These are phyloP conservation scores for Aspergillus baeticus DNA, from an alignment of 495 filamentous ascomycete species.

Conservation along the genomic window DNA sequence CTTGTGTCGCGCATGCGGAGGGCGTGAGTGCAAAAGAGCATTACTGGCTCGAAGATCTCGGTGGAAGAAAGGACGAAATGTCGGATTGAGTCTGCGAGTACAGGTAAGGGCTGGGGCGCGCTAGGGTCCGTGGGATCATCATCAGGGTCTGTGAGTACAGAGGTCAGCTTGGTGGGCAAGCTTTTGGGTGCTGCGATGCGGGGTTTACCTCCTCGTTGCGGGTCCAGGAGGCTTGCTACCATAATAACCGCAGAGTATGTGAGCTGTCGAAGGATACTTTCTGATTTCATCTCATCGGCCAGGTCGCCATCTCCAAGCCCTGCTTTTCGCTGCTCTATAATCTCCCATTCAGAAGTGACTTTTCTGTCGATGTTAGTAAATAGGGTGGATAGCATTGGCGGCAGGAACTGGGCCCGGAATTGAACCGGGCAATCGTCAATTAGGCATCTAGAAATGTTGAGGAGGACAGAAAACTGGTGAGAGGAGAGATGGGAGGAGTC, in stretches of 20 bases:
- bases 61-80: slow-evolving; percentile 80
- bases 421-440: slow-evolving; percentile 87
- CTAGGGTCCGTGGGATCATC: slow-evolving; percentile 42
- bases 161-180: slow-evolving; percentile 13
- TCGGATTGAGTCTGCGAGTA: slow-evolving; percentile 54
- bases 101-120: slow-evolving; percentile 32
- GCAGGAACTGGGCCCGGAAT: slow-evolving; percentile 76
- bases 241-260: slow-evolving; percentile 90
- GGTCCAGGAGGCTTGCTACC: slow-evolving; percentile 83
- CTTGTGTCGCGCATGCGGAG: slow-evolving; percentile 88
- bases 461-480: slow-evolving; percentile 86
- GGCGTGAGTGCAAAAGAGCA: slow-evolving; percentile 87
- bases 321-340: slow-evolving; percentile 61
- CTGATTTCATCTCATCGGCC: slow-evolving; percentile 95
- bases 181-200: background rate
- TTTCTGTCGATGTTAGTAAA: slow-evolving; percentile 86
- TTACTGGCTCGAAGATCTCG: slow-evolving; percentile 77
- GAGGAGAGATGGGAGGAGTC: slow-evolving; percentile 83
- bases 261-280: slow-evolving; percentile 92
- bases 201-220: slow-evolving; percentile 52
- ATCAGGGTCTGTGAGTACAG: slow-evolving; percentile 35
- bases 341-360: slow-evolving; percentile 79
- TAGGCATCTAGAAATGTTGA: slow-evolving; percentile 81
- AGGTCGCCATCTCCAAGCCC: slow-evolving; percentile 67
- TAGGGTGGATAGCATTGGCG: slow-evolving; percentile 76